Conservation (phyloP, 2,329 filamentous ascomycete genomes). For the Nectriaceae sp. region DNA sequence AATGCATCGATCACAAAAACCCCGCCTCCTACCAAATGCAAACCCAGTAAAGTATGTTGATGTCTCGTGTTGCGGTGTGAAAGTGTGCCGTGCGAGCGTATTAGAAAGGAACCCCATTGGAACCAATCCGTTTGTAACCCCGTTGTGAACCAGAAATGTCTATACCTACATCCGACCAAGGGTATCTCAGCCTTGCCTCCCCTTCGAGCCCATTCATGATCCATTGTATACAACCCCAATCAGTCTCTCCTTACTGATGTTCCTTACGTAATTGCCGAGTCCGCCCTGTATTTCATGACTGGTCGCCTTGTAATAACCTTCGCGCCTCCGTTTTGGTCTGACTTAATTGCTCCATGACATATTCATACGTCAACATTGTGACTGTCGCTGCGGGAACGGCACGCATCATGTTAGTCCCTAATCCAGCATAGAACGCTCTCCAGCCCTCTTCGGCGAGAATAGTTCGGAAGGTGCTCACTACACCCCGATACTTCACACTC, state of each 20-base stretch:
- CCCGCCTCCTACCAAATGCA: slow-evolving; percentile 5
- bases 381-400: slow-evolving; percentile 95
- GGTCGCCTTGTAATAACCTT: slow-evolving; percentile 20
- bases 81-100: slow-evolving; percentile 14
- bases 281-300: slow-evolving; percentile 8
- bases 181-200: slow-evolving; percentile 36
- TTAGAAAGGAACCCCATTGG: slow-evolving; percentile 18
- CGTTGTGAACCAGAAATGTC: slow-evolving; percentile 32
- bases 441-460: slow-evolving; percentile 92
- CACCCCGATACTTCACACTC: slow-evolving; percentile 69
- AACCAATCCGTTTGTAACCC: slow-evolving; percentile 19
- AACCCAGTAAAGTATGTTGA: slow-evolving; percentile 15
- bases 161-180: slow-evolving; percentile 38
- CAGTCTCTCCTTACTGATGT: neutral
- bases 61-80: slow-evolving; percentile 5
- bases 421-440: slow-evolving; percentile 94
- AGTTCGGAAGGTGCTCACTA: slow-evolving; percentile 78
- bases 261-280: neutral
- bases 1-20: neutral
- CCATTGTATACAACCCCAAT: slow-evolving; percentile 18
- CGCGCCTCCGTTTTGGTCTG: slow-evolving; percentile 42
- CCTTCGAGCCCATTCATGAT: slow-evolving; percentile 13
- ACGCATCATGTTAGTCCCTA: slow-evolving; percentile 96
- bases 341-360: slow-evolving; percentile 58
- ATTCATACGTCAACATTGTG: slow-evolving; percentile 97